phyloP scores from a whole-genome alignment of 768 basidiomycete genomes.

The Lactarius psammicola region DNA sequence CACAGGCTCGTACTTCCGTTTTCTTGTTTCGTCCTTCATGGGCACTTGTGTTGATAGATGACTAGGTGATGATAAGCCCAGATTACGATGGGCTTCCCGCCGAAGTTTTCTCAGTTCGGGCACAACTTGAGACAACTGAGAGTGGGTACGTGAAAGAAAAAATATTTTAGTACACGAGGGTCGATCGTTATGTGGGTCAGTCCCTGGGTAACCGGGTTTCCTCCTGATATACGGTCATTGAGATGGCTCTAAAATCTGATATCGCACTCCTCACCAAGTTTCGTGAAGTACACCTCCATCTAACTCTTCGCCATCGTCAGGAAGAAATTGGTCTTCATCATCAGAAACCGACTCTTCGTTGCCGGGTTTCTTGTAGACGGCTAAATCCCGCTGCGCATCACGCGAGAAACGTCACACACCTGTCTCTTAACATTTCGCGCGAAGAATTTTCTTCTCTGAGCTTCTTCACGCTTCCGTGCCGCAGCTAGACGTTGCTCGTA shows the following conservation, averaged over 20 bases:
- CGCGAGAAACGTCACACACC: slow-evolving; percentile 40
- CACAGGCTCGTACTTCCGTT: slow-evolving; percentile 12
- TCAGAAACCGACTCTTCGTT: slow-evolving; percentile 27
- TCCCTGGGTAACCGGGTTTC: not conserved
- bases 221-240: slow-evolving; percentile 1
- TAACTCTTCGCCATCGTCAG: slow-evolving; percentile 15
- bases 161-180: slow-evolving; percentile 79
- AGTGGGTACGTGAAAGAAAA: slow-evolving; percentile 95
- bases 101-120: slow-evolving; percentile 79
- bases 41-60: not conserved
- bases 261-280: not conserved
- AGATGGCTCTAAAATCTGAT: not conserved
- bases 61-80: not conserved
- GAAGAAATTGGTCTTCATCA: slow-evolving; percentile 19
- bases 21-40: not conserved
- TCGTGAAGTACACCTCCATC: not conserved
- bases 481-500: slow-evolving; percentile 57
- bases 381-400: not conserved
- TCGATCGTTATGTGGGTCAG: slow-evolving; percentile 43
- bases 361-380: slow-evolving; percentile 4
- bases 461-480: slow-evolving; percentile 63
- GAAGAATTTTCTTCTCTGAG: slow-evolving; percentile 49
- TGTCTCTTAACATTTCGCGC: slow-evolving; percentile 60
- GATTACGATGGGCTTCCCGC: slow-evolving; percentile 35
- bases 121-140: slow-evolving; percentile 88